These are phyloP conservation scores for Alternaria ethzedia DNA, from an alignment of 2,329 filamentous ascomycete genomes.

Conservation along the genomic window DNA sequence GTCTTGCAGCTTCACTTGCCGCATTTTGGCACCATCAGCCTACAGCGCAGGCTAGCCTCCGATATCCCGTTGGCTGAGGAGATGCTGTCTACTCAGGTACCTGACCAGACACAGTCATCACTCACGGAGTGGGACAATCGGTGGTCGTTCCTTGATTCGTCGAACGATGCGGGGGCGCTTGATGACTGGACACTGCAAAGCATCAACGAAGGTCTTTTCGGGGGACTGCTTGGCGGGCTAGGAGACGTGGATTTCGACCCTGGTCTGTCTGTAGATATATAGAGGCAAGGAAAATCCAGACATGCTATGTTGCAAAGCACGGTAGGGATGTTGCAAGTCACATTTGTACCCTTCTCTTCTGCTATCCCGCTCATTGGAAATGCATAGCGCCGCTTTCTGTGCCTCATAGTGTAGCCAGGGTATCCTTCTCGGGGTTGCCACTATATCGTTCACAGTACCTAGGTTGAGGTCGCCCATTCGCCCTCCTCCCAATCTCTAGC, in stretches of 20 bases:
- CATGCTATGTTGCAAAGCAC: not conserved
- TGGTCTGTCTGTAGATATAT: not conserved
- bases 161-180: not conserved
- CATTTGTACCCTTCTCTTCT: not conserved
- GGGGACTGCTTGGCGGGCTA: slow-evolving; percentile 4
- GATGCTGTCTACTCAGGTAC: not conserved
- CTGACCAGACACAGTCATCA: not conserved
- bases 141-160: slow-evolving; percentile 1
- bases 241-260: not conserved
- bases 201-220: slow-evolving; percentile 17
- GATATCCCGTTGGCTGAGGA: not conserved
- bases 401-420: not conserved
- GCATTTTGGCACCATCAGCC: slow-evolving; percentile 31
- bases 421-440: not conserved
- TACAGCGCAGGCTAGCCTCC: slow-evolving; percentile 12
- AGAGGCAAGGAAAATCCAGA: not conserved
- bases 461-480: not conserved
- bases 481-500: not conserved
- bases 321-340: not conserved
- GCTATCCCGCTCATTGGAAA: not conserved
- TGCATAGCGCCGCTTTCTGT: not conserved
- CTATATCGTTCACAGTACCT: not conserved
- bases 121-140: not conserved
- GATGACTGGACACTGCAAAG: slow-evolving; percentile 22
- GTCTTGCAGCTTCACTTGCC: slow-evolving; percentile 23